Conservation (phyloP, 179 eudicot genomes). For the Beta lomatogona region DNA sequence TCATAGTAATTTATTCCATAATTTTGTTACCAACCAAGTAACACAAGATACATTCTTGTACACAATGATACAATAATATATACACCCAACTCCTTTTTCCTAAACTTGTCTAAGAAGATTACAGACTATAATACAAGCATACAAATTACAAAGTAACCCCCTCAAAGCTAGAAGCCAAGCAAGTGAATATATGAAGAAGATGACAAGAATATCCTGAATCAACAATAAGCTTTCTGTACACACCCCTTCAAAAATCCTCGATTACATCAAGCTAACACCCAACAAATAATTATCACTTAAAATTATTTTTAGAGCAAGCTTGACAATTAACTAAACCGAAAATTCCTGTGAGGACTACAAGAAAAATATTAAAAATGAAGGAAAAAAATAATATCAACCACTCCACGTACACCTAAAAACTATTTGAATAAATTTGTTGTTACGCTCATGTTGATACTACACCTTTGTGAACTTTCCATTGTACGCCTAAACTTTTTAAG, state of each 20-base stretch:
- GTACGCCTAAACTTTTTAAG: background rate
- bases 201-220: background rate
- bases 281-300: background rate
- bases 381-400: background rate
- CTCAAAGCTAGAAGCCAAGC: constrained; percentile 10
- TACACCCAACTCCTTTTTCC: background rate
- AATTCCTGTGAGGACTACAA: background rate
- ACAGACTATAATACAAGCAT: background rate
- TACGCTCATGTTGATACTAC: too few species aligned
- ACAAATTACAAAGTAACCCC: background rate
- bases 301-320: background rate
- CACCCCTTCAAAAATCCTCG: background rate
- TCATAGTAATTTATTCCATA: background rate
- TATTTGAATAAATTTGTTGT: background rate
- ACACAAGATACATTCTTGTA: constrained; percentile 1
- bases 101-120: background rate
- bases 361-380: background rate
- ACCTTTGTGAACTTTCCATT: too few species aligned
- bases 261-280: background rate
- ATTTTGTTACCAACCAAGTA: background rate
- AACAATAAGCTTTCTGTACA: background rate
- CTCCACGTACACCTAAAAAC: background rate
- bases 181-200: background rate
- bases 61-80: constrained; percentile 6
- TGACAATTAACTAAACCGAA: background rate